These are phyloP conservation scores for Calonectria pseudoreteaudii DNA, from an alignment of 2,329 filamentous ascomycete species.

Conservation along the genomic window DNA sequence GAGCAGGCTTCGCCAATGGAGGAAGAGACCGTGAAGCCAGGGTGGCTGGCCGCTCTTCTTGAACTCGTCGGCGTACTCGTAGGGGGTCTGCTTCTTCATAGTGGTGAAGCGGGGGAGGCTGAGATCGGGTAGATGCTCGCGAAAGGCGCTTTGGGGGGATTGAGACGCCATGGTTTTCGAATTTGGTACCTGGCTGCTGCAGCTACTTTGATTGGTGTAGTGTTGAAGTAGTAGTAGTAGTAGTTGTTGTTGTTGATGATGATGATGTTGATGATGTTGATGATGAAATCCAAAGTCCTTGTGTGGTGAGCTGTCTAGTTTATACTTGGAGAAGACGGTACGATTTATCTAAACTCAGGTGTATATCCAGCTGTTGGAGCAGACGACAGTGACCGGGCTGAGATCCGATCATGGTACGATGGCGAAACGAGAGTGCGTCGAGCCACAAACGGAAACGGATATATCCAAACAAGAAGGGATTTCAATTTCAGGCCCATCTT, in stretches of 20 bases:
- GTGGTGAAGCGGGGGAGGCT: slow-evolving; percentile 70
- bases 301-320: background rate
- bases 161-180: slow-evolving; percentile 19
- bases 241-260: background rate
- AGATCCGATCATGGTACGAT: slow-evolving; percentile 17
- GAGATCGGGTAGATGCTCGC: slow-evolving; percentile 73
- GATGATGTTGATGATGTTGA: background rate
- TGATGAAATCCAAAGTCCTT: too few species aligned
- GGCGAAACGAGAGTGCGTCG: background rate
- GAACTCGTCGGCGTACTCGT: slow-evolving; percentile 72
- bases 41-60: slow-evolving; percentile 70
- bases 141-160: slow-evolving; percentile 37
- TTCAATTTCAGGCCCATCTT: background rate
- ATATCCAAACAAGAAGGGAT: background rate
- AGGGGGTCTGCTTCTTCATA: slow-evolving; percentile 71
- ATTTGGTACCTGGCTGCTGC: background rate
- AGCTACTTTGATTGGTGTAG: background rate
- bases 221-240: too few species aligned
- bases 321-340: slow-evolving; percentile 2
- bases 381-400: background rate
- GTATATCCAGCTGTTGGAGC: background rate
- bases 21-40: slow-evolving; percentile 73
- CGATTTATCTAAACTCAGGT: background rate
- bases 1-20: slow-evolving; percentile 68
- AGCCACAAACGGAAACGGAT: slow-evolving; percentile 5